Evolutionary conservation across 257 asterid species (phyloP).

Genomic region (Pogostemon cablin): DNA sequence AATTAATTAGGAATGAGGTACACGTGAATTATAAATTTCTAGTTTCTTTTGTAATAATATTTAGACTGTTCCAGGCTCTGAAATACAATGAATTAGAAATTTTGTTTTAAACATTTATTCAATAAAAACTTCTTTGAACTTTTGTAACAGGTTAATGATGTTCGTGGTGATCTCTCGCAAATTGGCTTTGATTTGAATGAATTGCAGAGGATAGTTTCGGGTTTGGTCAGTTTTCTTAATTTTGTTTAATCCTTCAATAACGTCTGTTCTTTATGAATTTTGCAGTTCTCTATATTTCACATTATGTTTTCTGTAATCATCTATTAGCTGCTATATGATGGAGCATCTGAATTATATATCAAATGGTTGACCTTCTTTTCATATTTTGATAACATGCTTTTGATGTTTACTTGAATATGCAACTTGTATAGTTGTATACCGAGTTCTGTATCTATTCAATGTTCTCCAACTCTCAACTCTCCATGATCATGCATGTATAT

Average conservation of each 20-base stretch:
- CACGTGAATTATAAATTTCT: background rate
- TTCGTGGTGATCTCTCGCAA: slow-evolving; percentile 63
- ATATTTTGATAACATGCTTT: background rate
- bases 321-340: background rate
- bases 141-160: slow-evolving; percentile 62
- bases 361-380: slow-evolving; percentile 3
- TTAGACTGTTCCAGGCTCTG: slow-evolving; percentile 2
- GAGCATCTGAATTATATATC: background rate
- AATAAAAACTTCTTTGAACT: slow-evolving; percentile 15
- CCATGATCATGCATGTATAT: slow-evolving; percentile 1
- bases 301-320: background rate
- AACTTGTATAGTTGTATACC: background rate
- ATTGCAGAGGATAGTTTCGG: slow-evolving; percentile 61
- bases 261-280: background rate
- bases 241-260: background rate
- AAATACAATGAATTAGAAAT: slow-evolving; percentile 8
- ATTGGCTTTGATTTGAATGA: slow-evolving; percentile 59
- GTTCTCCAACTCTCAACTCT: background rate
- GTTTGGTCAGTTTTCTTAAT: slow-evolving; percentile 58
- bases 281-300: background rate
- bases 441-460: background rate
- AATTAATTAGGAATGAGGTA: slow-evolving; percentile 76
- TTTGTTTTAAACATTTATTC: slow-evolving; percentile 15
- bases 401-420: background rate
- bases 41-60: background rate